Evolutionary conservation across 2,329 filamentous ascomycete genomes (phyloP).

Genomic region (Chlorencoelia australis): DNA sequence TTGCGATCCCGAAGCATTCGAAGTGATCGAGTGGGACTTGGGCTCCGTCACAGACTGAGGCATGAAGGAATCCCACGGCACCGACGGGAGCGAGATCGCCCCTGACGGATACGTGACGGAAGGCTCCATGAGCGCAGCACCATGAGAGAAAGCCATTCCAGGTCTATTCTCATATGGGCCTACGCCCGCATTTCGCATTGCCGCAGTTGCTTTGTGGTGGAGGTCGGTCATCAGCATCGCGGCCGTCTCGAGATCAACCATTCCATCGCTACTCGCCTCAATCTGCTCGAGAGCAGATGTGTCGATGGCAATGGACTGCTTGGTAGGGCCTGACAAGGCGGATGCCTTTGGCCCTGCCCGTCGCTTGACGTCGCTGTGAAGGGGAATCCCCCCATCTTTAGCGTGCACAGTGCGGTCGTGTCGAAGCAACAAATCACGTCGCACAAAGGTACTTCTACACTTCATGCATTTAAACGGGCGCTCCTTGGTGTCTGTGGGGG

Average conservation of each 20-base stretch:
- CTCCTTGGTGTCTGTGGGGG: constrained; percentile 79
- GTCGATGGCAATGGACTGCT: constrained; percentile 72
- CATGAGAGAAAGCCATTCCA: constrained; percentile 63
- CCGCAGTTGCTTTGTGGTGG: constrained; percentile 85
- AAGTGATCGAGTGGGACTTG: constrained; percentile 66
- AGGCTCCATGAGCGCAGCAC: constrained; percentile 64
- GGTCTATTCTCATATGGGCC: constrained; percentile 44
- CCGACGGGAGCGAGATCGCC: constrained; percentile 72
- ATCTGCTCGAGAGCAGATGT: constrained; percentile 84
- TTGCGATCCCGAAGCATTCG: constrained; percentile 56
- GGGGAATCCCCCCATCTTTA: constrained; percentile 88
- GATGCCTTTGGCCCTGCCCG: constrained; percentile 61
- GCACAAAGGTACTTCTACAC: constrained; percentile 95
- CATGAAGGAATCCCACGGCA: constrained; percentile 88
- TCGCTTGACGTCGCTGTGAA: constrained; percentile 90
- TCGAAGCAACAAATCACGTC: constrained; percentile 87
- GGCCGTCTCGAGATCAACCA: constrained; percentile 93
- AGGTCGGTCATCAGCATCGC: constrained; percentile 98
- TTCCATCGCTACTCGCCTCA: constrained; percentile 78
- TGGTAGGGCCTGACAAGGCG: constrained; percentile 55
- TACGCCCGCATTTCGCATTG: constrained; percentile 47
- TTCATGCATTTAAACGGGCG: constrained; percentile 98
- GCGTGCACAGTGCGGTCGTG: constrained; percentile 98
- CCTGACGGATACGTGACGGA: constrained; percentile 67
- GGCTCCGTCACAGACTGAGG: constrained; percentile 57